Base-by-base conservation (phyloP, 129 eudicot species). In the Escallonia rubra region DNA sequence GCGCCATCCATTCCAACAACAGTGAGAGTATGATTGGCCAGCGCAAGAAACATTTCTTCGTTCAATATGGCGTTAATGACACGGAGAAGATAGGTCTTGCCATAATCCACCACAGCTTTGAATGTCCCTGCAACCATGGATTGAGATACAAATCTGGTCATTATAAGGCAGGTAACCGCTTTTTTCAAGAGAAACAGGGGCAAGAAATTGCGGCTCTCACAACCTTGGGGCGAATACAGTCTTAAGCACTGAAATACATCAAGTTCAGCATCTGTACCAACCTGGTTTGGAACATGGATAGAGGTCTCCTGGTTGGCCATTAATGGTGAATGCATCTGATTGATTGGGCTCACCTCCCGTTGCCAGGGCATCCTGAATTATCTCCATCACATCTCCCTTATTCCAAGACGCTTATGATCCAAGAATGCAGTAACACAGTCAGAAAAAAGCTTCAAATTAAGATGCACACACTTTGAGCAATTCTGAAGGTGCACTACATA, bases 1-100 rank as follows among this genome's bases (percentile, higher is more conserved):
- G 74, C 68, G 14, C 48, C 91, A 49, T 88, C 96, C 5, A 78
- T 71, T 59, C 79, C 88, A 13, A 85, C 91, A 10, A 88, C 78
- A 9, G 88, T 85, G 54, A 88, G 70, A 0, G 79, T 65, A 75
- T 88, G 96, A 46, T 80, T 72, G 2, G 86, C 77, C 0, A 88
- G 72, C 1, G 72, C 69, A 43, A 85, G 62, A 55, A 79, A 88
- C 6, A 82, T 73, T 9, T 74, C 41, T 43, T 71, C 78, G 43
- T 85, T 70, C 85, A 88, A 52, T 11, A 14, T 79, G 3, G 86
- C 91, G 55, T 85, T 85, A 46, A 84, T 59, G n/a, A 88, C 65
- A 39, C 82, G 80, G 4, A 84, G 82, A 44, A 88, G 74, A 60
- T 79, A 78, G 1, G 71, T 71, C 56, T 79, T 77, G 7, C 88